Evolutionary conservation across 352 stramenopile species (phyloP).

Genomic region (Blastocystis sp.): DNA sequence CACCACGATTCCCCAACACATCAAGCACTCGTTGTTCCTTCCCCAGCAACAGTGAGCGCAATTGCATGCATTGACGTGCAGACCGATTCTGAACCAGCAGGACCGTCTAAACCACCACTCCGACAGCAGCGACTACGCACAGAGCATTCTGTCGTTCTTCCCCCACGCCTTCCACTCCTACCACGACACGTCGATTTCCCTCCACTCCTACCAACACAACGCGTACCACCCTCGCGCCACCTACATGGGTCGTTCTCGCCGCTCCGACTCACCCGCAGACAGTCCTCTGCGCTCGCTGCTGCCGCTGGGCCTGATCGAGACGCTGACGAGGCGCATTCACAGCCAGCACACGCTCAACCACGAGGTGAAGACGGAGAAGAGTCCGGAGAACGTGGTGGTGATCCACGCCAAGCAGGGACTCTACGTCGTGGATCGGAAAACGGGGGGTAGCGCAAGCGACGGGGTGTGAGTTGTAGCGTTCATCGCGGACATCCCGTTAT

Average conservation of each 20-base stretch:
- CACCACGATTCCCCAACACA: neutral
- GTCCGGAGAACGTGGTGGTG: neutral
- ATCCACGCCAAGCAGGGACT: neutral
- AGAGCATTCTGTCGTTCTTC: slow-evolving; percentile 12
- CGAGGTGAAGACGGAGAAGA: neutral
- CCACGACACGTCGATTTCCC: neutral
- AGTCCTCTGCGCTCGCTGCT: slow-evolving; percentile 32
- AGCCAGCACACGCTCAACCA: neutral
- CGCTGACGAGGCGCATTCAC: neutral
- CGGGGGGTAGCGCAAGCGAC: neutral
- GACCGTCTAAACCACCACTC: neutral
- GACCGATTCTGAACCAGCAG: neutral
- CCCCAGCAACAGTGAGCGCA: neutral
- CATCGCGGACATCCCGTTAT: neutral
- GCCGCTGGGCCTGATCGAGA: neutral
- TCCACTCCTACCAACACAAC: neutral
- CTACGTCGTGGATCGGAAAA: neutral
- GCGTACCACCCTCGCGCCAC: neutral
- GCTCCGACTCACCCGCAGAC: neutral
- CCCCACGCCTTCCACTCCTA: slow-evolving; percentile 1
- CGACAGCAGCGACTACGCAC: slow-evolving; percentile 20
- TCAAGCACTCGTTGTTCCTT: neutral
- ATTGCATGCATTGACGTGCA: neutral
- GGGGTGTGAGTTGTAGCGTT: neutral
- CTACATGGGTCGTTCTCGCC: neutral